Conservation (phyloP, 2,329 filamentous ascomycete species). For the Zasmidium cellare region DNA sequence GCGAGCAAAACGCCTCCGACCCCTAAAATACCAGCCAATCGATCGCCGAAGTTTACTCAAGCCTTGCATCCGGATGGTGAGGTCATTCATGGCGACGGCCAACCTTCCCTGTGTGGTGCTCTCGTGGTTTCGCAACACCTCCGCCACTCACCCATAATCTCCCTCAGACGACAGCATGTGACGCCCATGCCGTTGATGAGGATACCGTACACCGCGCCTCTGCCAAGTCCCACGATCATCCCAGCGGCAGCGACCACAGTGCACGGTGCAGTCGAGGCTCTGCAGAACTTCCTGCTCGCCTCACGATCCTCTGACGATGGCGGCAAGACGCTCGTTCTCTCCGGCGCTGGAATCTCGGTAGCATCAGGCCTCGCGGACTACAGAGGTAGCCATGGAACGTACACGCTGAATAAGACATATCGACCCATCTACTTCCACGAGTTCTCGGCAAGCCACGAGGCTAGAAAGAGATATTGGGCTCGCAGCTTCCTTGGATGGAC, state of each 20-base stretch:
- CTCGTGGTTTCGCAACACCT: not conserved
- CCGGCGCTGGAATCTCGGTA: slow-evolving; percentile 90
- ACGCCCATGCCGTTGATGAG: slow-evolving; percentile 59
- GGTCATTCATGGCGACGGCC: not conserved
- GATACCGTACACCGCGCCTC: slow-evolving; percentile 84
- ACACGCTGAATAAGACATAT: slow-evolving; percentile 79
- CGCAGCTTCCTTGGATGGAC: slow-evolving; percentile 92
- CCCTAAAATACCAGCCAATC: not conserved
- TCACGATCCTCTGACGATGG: slow-evolving; percentile 40
- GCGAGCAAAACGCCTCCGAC: not conserved
- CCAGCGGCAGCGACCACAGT: slow-evolving; percentile 70
- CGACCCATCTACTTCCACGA: slow-evolving; percentile 92
- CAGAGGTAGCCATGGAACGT: slow-evolving; percentile 84
- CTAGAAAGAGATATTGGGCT: slow-evolving; percentile 92
- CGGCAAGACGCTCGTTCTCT: slow-evolving; percentile 64
- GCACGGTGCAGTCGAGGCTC: slow-evolving; percentile 72
- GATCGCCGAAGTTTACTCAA: not conserved
- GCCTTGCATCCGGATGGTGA: not conserved
- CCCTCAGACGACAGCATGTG: not conserved
- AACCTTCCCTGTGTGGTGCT: not conserved
- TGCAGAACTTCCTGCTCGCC: slow-evolving; percentile 74
- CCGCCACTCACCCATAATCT: not conserved
- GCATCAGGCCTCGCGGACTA: slow-evolving; percentile 93
- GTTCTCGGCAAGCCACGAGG: slow-evolving; percentile 78
- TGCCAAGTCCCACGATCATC: slow-evolving; percentile 73